Base-by-base conservation (phyloP, 2,329 filamentous ascomycete genomes). In the Grosmannia serpens region DNA sequence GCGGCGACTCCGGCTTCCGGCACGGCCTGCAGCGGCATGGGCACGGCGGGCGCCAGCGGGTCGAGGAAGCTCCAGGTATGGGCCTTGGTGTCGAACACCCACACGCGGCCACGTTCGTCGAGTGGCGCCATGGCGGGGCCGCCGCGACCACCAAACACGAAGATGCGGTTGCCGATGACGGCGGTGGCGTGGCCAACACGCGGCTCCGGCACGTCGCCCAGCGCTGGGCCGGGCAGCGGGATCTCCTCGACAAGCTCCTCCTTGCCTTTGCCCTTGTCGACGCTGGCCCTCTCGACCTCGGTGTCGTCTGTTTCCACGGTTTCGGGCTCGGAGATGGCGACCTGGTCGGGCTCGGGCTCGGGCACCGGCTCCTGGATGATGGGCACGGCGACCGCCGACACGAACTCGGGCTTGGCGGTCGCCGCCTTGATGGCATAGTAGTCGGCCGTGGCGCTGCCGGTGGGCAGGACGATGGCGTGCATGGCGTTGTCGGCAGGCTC, bases 61-160 rank as follows among this genome's bases (percentile, higher is more conserved):
- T 81, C 75, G 22, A 91, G 73, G 60, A 76, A 77, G 5, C 77
- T 74, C 91, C 90, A 95, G 15, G 71, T 73, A 58, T 78, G 73
- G n/a, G 75, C 73, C 60, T 77, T 74, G 1, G 86, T 84, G 68
- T 90, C 82, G 66, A 88, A 91, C 33, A 84, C 76, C 89, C 89
- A 95, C 56, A 95, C 77, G 3, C 83, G 77, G 20, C 90, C 90
- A 13, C 75, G 70, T 66, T 95, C 90, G 56, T 91, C 82, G 13
- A 95, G 75, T 0, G 88, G 83, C 1, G 44, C n/a, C 81, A 88
- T 85, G 31, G 82, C 83, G 3, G 77, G 71, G 0, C 87, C 87
- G 38, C 86, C 85, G 51, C 88, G 84, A 11, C 91, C 90, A 53
- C 89, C 90, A 70, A 91, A 95, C 49, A 95, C 63, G 71, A 92